Base-by-base conservation (phyloP, 306 rosid genomes). In the Sesbania bispinosa region DNA sequence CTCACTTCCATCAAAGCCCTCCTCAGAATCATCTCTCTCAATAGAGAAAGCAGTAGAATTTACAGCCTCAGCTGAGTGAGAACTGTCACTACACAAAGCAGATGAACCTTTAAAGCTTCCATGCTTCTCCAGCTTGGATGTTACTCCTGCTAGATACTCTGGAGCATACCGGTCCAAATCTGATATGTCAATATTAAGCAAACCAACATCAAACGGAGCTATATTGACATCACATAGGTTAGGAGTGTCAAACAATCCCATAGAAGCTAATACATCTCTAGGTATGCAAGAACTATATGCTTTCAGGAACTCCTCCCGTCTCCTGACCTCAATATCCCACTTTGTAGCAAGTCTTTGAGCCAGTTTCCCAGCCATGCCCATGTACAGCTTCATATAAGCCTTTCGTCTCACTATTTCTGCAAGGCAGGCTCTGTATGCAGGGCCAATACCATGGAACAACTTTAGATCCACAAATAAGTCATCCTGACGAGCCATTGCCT, bases 301-400 rank as follows among this genome's bases (percentile, higher is more conserved):
- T 77, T 82, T 92, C 74, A 89, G 52, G 89, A 92, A 92, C 77
- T 84, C 92, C 73, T 88, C 94, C 36, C 96, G 83, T 59, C 80
- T 88, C 73, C 88, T 79, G 10, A 86, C 76, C 75, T 92, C 98
- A 60, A 46, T 76, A 71, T 89, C 98, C 66, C 98, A 83, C 84
- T 84, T 92, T 45, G 80, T 78, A 23, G 96, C 98, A 67, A 92
- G 89, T 76, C 71, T 87, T 84, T 92, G 96, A 76, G 98, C 96
- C 78, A 92, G 65, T 78, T 86, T 92, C 36, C 98, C 98, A 19
- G 98, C 98, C 98, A 89, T 81, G 61, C 98, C 98, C 98, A 92
- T 89, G 87, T 89, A 88, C 69, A 92, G 89, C 87, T 89, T 92
- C 84, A 87, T 80, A 55, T 86, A 79, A 67, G 98, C 96, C 79